Percentiles rank a stretch among this genome's conserved stretches.
Evolutionary conservation across 2,329 filamentous ascomycete genomes (phyloP).

Genomic region (Alternaria novae-zelandiae): DNA sequence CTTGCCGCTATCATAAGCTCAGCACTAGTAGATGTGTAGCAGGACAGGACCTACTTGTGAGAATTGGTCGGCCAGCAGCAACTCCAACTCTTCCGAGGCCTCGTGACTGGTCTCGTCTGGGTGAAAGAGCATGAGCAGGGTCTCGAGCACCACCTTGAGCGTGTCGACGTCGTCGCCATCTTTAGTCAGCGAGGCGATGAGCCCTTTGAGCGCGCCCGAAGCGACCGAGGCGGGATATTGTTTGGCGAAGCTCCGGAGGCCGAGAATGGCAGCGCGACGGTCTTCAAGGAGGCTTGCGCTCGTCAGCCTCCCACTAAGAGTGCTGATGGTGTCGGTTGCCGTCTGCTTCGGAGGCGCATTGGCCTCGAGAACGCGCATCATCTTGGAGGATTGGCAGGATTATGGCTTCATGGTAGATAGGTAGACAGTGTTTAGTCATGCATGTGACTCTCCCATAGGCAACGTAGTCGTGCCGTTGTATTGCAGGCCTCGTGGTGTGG

Average conservation of each 20-base stretch:
- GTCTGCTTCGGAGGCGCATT: slow-evolving; percentile 93
- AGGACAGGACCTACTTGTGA: slow-evolving; percentile 69
- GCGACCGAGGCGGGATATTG: slow-evolving; percentile 95
- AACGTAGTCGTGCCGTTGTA: neutral
- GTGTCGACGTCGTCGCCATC: slow-evolving; percentile 97
- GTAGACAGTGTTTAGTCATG: neutral
- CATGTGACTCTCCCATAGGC: neutral
- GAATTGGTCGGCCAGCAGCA: slow-evolving; percentile 98
- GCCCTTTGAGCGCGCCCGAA: slow-evolving; percentile 84
- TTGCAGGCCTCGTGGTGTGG: neutral
- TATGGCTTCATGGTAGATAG: slow-evolving; percentile 27
- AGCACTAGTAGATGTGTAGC: slow-evolving; percentile 47
- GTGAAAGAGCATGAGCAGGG: slow-evolving; percentile 88
- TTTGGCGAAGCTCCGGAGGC: slow-evolving; percentile 93
- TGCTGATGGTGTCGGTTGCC: slow-evolving; percentile 90
- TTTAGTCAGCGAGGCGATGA: slow-evolving; percentile 84
- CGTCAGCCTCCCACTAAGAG: slow-evolving; percentile 83
- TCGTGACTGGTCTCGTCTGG: slow-evolving; percentile 73
- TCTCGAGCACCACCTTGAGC: slow-evolving; percentile 93
- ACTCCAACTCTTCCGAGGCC: slow-evolving; percentile 91
- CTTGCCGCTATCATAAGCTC: slow-evolving; percentile 74
- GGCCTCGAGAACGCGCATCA: slow-evolving; percentile 65
- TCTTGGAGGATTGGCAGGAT: slow-evolving; percentile 30
- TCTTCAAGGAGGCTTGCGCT: slow-evolving; percentile 94
- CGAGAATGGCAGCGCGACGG: slow-evolving; percentile 88